Conservation (phyloP, 2,329 filamentous ascomycete genomes). For the Volutella citrinella region DNA sequence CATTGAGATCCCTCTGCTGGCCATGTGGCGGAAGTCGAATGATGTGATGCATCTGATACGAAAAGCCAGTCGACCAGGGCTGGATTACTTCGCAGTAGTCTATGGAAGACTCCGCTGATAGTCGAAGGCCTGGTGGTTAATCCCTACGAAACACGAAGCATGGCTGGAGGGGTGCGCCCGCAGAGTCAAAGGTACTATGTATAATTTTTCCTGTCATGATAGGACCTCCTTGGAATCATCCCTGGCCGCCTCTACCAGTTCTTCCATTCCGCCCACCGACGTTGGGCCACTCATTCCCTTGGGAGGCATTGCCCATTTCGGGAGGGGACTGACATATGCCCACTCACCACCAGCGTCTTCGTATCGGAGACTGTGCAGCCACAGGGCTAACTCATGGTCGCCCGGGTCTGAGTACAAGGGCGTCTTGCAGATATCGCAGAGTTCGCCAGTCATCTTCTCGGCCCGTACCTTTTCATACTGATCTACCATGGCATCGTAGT, state of each 20-base stretch:
- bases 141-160: no score
- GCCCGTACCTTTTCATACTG: constrained; percentile 87
- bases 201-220: constrained; percentile 28
- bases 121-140: no score
- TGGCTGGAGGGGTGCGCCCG: no score
- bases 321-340: constrained; percentile 83
- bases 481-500: constrained; percentile 91
- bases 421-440: constrained; percentile 79
- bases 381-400: constrained; percentile 84
- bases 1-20: no score
- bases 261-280: constrained; percentile 60
- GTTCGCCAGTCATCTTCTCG: constrained; percentile 86
- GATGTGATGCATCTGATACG: no score
- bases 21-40: no score
- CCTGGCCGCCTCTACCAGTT: constrained; percentile 54
- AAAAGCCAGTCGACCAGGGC: no score
- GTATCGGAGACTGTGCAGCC: constrained; percentile 89
- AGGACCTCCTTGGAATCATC: no score
- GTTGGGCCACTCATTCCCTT: constrained; percentile 68
- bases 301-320: constrained; percentile 83
- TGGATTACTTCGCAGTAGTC: no score
- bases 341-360: constrained; percentile 79
- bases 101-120: no score
- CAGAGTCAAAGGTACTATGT: no score
- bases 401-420: constrained; percentile 92